These are phyloP conservation scores for Ophiostoma quercus DNA, from an alignment of 2,329 filamentous ascomycete genomes.

Conservation along the genomic window DNA sequence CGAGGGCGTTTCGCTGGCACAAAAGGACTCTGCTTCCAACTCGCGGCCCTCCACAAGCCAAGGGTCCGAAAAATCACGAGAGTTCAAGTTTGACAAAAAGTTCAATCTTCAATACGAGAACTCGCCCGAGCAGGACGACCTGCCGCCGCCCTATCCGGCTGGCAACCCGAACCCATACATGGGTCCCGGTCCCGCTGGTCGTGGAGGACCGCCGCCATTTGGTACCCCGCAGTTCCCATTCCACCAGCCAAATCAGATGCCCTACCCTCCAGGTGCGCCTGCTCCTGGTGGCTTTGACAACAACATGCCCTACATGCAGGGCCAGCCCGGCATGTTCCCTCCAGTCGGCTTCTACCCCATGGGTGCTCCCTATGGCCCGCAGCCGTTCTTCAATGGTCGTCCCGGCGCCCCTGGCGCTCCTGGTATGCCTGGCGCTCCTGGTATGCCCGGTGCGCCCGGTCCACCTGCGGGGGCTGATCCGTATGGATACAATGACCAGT, in stretches of 20 bases:
- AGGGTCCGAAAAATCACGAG: not conserved
- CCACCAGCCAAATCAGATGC: not conserved
- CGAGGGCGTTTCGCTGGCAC: not conserved
- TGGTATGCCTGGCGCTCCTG: not conserved
- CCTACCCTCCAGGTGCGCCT: not conserved
- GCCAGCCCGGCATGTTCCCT: slow-evolving; percentile 18
- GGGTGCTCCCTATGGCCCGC: slow-evolving; percentile 10
- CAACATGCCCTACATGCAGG: slow-evolving; percentile 18
- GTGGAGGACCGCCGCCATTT: slow-evolving; percentile 16
- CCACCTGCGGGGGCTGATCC: not conserved
- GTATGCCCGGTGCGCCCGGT: not conserved
- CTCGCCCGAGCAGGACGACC: slow-evolving; percentile 19
- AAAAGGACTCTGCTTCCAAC: not conserved
- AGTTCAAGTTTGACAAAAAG: slow-evolving; percentile 15
- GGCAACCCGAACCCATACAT: slow-evolving; percentile 14
- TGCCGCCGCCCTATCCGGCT: slow-evolving; percentile 21
- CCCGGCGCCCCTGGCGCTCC: not conserved
- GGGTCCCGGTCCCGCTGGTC: slow-evolving; percentile 8
- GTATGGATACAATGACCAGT: slow-evolving; percentile 6
- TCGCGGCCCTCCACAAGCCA: not conserved
- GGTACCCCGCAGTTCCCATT: slow-evolving; percentile 15
- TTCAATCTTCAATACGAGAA: not conserved
- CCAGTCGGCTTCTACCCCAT: slow-evolving; percentile 22
- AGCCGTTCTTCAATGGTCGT: slow-evolving; percentile 5
- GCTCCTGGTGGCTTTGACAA: slow-evolving; percentile 12